A percentile compares a stretch with the other conserved stretches of the same genome.
Evolutionary conservation across 495 filamentous ascomycete species (phyloP).

Genomic region (Tuber aestivum): DNA sequence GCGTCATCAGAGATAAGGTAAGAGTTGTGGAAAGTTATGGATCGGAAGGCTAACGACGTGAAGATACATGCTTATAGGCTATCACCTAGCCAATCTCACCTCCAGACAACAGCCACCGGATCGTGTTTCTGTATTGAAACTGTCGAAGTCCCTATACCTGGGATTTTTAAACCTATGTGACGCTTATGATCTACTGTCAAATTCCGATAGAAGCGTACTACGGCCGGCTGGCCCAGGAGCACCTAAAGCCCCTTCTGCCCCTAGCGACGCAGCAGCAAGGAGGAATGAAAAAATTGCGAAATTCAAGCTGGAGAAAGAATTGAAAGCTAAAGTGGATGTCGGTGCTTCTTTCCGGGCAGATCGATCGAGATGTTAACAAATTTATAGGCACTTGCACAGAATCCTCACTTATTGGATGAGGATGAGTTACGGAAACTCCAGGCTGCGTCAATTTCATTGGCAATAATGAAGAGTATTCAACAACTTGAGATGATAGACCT

Average conservation of each 20-base stretch:
- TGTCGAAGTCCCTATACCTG: constrained; percentile 64
- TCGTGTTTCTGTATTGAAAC: constrained; percentile 59
- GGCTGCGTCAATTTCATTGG: constrained; percentile 64
- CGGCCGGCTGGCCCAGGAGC: constrained; percentile 31
- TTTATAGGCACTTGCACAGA: constrained; percentile 52
- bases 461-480: constrained; percentile 74
- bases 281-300: constrained; percentile 78
- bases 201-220: constrained; percentile 63
- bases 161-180: constrained; percentile 68
- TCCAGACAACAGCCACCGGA: constrained; percentile 52
- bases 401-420: constrained; percentile 59
- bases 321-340: constrained; percentile 78
- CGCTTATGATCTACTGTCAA: constrained; percentile 65
- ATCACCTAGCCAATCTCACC: constrained; percentile 62
- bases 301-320: constrained; percentile 77
- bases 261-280: constrained; percentile 63
- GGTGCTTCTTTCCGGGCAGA: not conserved
- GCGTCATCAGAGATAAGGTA: constrained; percentile 76
- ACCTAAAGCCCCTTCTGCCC: constrained; percentile 9
- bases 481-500: constrained; percentile 74
- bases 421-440: constrained; percentile 70
- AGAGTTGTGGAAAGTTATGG: constrained; percentile 6
- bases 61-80: constrained; percentile 65
- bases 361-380: not conserved
- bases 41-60: not conserved